Evolutionary conservation across 805 yeast genomes (phyloP).

Genomic region (Candida krabiensis): DNA sequence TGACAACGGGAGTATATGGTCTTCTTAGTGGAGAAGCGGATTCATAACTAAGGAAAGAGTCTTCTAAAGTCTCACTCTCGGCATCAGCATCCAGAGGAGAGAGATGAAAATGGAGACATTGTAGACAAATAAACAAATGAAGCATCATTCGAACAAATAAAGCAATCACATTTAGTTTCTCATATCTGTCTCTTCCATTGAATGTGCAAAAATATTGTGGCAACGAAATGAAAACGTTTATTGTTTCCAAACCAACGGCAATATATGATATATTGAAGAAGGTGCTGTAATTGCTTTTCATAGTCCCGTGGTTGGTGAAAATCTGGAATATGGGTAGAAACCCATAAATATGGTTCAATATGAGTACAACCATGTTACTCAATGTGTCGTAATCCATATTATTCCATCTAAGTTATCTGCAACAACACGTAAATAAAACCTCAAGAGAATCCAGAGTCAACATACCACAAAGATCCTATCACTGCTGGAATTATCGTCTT

Average conservation of each 20-base stretch:
- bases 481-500: too few species aligned
- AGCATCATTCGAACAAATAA: not conserved
- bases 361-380: not conserved
- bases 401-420: not conserved
- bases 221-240: not conserved
- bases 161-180: constrained; percentile 1
- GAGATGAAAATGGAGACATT: not conserved
- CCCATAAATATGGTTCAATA: constrained; percentile 3
- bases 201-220: not conserved
- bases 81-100: not conserved
- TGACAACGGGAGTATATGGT: not conserved
- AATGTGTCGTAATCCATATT: constrained; percentile 1
- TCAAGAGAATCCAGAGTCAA: not conserved
- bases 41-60: not conserved
- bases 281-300: constrained; percentile 1
- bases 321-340: constrained; percentile 8
- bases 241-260: not conserved
- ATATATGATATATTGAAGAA: constrained; percentile 7
- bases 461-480: not conserved
- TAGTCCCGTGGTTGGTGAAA: constrained; percentile 3
- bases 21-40: not conserved
- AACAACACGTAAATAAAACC: not conserved
- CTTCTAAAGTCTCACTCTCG: too few species aligned
- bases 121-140: not conserved
- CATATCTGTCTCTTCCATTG: not conserved